These are phyloP conservation scores for Cryphonectria nitschkei DNA, from an alignment of 2,329 filamentous ascomycete species.

Conservation along the genomic window DNA sequence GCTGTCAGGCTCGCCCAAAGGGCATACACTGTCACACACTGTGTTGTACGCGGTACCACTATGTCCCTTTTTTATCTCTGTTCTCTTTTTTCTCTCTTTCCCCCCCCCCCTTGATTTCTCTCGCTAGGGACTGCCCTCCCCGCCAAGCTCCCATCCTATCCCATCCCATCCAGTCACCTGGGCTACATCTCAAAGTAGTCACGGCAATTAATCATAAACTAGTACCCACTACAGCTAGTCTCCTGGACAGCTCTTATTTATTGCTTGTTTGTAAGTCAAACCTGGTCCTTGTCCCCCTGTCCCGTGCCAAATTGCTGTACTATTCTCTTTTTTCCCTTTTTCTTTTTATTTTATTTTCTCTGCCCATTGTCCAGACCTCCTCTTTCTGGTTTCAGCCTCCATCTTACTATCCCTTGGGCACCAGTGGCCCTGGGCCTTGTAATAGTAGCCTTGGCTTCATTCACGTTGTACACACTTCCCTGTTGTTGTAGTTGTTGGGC, in stretches of 20 bases:
- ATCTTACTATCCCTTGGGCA: constrained; percentile 15
- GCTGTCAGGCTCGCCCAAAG: constrained; percentile 6
- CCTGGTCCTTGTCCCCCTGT: constrained; percentile 27
- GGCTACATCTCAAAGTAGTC: not conserved
- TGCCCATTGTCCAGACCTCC: not conserved
- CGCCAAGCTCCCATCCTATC: not conserved
- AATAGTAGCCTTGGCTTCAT: not conserved
- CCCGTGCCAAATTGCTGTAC: constrained; percentile 23
- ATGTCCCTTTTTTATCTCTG: not conserved
- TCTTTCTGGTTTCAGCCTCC: constrained; percentile 11
- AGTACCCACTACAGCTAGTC: constrained; percentile 17
- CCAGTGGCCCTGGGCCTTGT: constrained; percentile 2
- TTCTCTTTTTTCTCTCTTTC: not conserved
- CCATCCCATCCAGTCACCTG: not conserved
- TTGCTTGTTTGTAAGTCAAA: constrained; percentile 17
- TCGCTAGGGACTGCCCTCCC: no score
- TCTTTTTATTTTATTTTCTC: not conserved
- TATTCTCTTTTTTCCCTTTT: constrained; percentile 15
- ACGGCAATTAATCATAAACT: constrained; percentile 3
- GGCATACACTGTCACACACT: constrained; percentile 16
- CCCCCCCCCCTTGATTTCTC: no score
- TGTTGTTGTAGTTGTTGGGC: not conserved
- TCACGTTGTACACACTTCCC: constrained; percentile 12
- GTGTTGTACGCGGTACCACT: constrained; percentile 16
- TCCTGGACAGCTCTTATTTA: constrained; percentile 3